phyloP scores from a whole-genome alignment of 805 yeast species.

The Ogataea ganodermae region DNA sequence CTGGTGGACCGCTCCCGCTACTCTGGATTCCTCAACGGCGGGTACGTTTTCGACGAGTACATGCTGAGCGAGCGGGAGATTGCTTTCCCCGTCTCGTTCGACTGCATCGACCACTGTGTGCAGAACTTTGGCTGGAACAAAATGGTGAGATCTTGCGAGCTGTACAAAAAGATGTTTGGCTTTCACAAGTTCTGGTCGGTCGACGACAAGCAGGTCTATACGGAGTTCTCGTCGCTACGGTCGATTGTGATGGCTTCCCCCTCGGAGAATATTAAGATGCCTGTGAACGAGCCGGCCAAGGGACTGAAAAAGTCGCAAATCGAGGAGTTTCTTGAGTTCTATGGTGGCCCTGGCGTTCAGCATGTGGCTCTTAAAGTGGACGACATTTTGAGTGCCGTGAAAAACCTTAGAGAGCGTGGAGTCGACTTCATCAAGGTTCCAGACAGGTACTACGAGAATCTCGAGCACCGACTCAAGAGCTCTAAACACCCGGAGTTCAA shows the following conservation, averaged over 20 bases:
- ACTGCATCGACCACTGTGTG: conserved; percentile 73
- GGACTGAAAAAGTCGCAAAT: conserved; percentile 72
- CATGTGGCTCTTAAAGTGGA: conserved; percentile 72
- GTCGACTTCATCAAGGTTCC: conserved; percentile 69
- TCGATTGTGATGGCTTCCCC: conserved; percentile 77
- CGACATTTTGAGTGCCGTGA: conserved; percentile 60
- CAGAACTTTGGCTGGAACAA: conserved; percentile 74
- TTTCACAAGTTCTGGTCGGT: conserved; percentile 84
- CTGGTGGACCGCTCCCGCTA: conserved; percentile 48
- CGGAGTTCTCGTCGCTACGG: conserved; percentile 66
- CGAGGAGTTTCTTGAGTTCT: conserved; percentile 75
- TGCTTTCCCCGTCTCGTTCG: conserved; percentile 34
- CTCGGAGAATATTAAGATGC: conserved; percentile 70
- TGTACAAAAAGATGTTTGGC: conserved; percentile 65
- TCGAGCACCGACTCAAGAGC: conserved; percentile 45
- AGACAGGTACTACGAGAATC: conserved; percentile 52
- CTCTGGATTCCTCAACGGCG: conserved; percentile 31
- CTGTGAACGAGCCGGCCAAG: conserved; percentile 80
- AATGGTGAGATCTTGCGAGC: conserved; percentile 58
- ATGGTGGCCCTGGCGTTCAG: conserved; percentile 83
- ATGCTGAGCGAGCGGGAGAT: not conserved
- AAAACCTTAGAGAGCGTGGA: conserved; percentile 58
- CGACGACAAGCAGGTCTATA: conserved; percentile 73
- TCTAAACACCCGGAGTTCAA: conserved; percentile 43
- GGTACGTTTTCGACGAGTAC: conserved; percentile 11